Evolutionary conservation across 2,329 filamentous ascomycete species (phyloP).

Genomic region (Aspergillus flavus): DNA sequence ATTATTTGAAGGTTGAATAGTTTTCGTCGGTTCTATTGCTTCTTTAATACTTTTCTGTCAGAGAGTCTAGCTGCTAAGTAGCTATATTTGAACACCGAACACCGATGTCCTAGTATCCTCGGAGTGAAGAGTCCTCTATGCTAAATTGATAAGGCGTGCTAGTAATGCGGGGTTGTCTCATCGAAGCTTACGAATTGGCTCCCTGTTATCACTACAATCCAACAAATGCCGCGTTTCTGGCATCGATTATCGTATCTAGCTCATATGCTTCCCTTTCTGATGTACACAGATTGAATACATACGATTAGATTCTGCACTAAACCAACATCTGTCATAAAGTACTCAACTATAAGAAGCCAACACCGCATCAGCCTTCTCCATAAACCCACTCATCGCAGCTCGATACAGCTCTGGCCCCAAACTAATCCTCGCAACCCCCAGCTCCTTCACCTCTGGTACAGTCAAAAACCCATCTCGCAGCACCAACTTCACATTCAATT

Average conservation of each 20-base stretch:
- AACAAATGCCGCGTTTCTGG: not conserved
- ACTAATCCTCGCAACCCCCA: slow-evolving; percentile 60
- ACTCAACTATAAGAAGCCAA: slow-evolving; percentile 8
- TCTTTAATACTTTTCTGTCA: not conserved
- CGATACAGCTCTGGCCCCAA: slow-evolving; percentile 54
- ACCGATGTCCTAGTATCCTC: not conserved
- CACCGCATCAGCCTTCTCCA: slow-evolving; percentile 33
- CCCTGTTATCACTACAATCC: not conserved
- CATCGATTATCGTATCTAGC: not conserved
- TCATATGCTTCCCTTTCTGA: not conserved
- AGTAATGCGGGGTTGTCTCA: not conserved
- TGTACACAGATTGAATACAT: not conserved
- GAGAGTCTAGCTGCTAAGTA: not conserved
- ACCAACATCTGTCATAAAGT: not conserved
- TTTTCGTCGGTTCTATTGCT: not conserved
- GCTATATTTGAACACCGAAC: not conserved
- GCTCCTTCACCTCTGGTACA: slow-evolving; percentile 47
- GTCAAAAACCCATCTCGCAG: slow-evolving; percentile 43
- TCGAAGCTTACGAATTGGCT: not conserved
- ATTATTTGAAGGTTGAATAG: not conserved
- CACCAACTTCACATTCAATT: slow-evolving; percentile 53
- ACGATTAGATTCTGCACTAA: not conserved
- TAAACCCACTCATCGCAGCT: slow-evolving; percentile 41
- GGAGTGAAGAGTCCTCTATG: not conserved
- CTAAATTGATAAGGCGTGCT: not conserved